phyloP scores from a whole-genome alignment of 176 grass and related monocot species.

The Musa itinerans region DNA sequence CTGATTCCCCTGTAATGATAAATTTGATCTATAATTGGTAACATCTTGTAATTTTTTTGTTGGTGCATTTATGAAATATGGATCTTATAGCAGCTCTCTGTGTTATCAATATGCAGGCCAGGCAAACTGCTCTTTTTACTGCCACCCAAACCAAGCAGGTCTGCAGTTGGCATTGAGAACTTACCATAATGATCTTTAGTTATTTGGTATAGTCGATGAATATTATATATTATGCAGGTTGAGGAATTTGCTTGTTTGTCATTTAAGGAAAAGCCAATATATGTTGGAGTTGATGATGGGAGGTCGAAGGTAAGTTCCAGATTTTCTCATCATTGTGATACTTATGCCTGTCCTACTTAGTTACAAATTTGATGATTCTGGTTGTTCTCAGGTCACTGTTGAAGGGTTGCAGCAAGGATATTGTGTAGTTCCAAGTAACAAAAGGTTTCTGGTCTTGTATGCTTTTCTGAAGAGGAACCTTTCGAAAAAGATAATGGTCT shows the following conservation, averaged over 20 bases:
- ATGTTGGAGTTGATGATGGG: slow-evolving; percentile 79
- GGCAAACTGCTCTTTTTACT: slow-evolving; percentile 97
- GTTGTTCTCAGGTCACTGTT: slow-evolving; percentile 54
- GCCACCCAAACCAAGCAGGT: slow-evolving; percentile 89
- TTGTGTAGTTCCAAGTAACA: slow-evolving; percentile 72
- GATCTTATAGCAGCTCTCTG: slow-evolving; percentile 8
- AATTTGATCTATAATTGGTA: no score
- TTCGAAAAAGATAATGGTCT: slow-evolving; percentile 90
- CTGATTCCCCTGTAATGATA: not conserved
- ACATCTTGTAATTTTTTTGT: not conserved
- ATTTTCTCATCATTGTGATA: not conserved
- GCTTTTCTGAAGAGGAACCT: slow-evolving; percentile 89
- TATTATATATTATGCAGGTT: slow-evolving; percentile 38
- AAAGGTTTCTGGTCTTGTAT: slow-evolving; percentile 79
- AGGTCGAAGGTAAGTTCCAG: slow-evolving; percentile 53
- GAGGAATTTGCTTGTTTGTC: slow-evolving; percentile 86
- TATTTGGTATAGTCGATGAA: not conserved
- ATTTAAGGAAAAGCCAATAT: slow-evolving; percentile 85
- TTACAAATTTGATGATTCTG: not conserved
- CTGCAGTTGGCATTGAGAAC: slow-evolving; percentile 13
- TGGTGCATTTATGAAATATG: slow-evolving; percentile 3
- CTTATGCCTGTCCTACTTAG: not conserved
- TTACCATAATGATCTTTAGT: slow-evolving; percentile 3
- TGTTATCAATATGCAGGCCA: slow-evolving; percentile 43
- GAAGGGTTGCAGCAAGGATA: slow-evolving; percentile 93